phyloP scores from a whole-genome alignment of 1,284 basidiomycete genomes.

The Entoloma clypeatum region DNA sequence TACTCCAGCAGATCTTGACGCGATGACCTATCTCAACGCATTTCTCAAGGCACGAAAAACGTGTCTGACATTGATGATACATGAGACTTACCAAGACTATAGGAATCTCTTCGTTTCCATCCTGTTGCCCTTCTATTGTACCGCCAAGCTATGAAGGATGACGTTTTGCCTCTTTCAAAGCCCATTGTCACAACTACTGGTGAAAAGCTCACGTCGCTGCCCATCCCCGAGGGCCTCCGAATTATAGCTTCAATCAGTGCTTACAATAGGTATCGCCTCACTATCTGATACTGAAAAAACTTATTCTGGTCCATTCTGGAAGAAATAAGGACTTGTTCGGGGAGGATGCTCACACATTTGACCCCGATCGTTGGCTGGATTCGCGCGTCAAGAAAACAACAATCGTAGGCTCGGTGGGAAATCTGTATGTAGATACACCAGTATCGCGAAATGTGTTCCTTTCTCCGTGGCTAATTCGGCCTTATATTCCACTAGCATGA shows the following conservation, averaged over 20 bases:
- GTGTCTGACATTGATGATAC: no score
- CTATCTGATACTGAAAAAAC: no score
- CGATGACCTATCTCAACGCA: constrained; percentile 49
- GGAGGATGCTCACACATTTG: constrained; percentile 44
- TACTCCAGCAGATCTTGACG: constrained; percentile 43
- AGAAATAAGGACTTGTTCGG: constrained; percentile 48
- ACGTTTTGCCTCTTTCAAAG: no score
- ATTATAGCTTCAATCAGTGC: no score
- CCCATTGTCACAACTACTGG: no score
- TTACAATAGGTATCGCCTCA: no score
- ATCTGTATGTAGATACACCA: constrained; percentile 39
- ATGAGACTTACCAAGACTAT: no score
- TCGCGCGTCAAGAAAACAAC: constrained; percentile 31
- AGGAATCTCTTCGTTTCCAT: no score
- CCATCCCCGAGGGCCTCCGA: no score
- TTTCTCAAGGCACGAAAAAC: constrained; percentile 52
- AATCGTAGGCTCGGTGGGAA: constrained; percentile 45
- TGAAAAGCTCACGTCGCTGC: no score
- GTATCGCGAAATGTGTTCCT: not conserved
- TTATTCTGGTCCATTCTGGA: constrained; percentile 7
- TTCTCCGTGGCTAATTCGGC: not conserved
- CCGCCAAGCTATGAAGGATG: no score
- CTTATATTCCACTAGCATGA: constrained; percentile 31
- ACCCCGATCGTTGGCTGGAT: constrained; percentile 48
- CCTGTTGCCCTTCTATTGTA: no score